Conservation (phyloP, 257 asterid species). For the Capsicum pubescens region DNA sequence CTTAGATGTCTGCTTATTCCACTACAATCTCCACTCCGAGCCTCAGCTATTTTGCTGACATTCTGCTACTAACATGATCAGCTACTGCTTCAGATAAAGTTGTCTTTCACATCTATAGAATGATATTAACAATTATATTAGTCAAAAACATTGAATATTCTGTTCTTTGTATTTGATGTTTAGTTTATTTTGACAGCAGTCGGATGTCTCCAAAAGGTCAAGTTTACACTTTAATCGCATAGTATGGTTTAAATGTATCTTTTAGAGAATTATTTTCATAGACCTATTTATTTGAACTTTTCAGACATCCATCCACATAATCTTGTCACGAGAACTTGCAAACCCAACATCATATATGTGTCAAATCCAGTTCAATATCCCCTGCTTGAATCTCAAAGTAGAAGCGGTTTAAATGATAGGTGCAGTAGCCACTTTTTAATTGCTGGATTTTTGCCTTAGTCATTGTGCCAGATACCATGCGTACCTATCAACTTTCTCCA, state of each 20-base stretch:
- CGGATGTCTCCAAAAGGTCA: neutral
- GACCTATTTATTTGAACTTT: neutral
- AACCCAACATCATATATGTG: neutral
- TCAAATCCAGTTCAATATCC: neutral
- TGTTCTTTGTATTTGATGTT: neutral
- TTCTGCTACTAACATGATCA: neutral
- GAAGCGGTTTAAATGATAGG: neutral
- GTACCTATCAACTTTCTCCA: neutral
- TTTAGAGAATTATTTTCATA: neutral
- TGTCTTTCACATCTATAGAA: neutral
- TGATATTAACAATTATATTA: neutral
- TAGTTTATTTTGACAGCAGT: neutral
- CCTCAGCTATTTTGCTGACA: neutral
- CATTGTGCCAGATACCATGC: neutral
- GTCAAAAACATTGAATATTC: neutral
- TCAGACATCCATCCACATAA: neutral
- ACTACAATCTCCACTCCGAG: neutral
- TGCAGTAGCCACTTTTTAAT: neutral
- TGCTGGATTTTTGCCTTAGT: neutral
- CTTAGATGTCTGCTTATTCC: neutral
- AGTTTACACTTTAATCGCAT: neutral
- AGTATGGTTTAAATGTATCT: neutral
- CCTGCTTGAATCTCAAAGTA: neutral
- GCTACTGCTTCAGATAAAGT: neutral
- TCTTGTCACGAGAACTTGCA: neutral